These are phyloP conservation scores for Hymenoscyphus linearis DNA, from an alignment of 2,329 filamentous ascomycete species.

Conservation along the genomic window DNA sequence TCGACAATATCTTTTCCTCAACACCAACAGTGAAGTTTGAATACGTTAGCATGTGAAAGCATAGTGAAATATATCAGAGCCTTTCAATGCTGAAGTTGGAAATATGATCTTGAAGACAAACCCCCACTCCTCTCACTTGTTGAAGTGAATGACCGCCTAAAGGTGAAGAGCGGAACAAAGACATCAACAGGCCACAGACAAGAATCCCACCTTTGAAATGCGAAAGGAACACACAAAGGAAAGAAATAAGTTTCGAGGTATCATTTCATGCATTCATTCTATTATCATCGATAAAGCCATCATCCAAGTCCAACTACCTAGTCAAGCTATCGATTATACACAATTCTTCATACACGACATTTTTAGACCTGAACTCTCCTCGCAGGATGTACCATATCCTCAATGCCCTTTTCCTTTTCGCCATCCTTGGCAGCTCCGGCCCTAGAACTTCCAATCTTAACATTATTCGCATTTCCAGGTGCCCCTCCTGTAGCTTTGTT, in stretches of 20 bases:
- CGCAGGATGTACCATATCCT: conserved; percentile 8
- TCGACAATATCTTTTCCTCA: no score
- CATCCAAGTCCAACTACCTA: neutral
- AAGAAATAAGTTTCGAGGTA: neutral
- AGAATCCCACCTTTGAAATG: neutral
- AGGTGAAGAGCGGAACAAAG: neutral
- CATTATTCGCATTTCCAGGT: neutral
- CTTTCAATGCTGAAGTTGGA: neutral
- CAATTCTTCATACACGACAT: neutral
- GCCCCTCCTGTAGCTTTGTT: conserved; percentile 16
- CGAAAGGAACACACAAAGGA: neutral
- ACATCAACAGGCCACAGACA: neutral
- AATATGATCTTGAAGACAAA: neutral
- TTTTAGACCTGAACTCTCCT: neutral
- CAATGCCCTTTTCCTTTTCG: conserved; percentile 9
- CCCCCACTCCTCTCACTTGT: neutral
- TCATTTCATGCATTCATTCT: neutral
- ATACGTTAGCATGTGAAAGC: neutral
- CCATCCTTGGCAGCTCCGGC: neutral
- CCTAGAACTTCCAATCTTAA: conserved; percentile 1
- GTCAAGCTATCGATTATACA: neutral
- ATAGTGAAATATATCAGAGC: neutral
- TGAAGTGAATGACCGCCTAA: neutral
- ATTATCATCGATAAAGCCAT: neutral
- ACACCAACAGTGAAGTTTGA: no score